Evolutionary conservation across 257 asterid species (phyloP), one percentile per base, ranked within the genome.

Genomic region (Solanum pimpinellifolium): DNA sequence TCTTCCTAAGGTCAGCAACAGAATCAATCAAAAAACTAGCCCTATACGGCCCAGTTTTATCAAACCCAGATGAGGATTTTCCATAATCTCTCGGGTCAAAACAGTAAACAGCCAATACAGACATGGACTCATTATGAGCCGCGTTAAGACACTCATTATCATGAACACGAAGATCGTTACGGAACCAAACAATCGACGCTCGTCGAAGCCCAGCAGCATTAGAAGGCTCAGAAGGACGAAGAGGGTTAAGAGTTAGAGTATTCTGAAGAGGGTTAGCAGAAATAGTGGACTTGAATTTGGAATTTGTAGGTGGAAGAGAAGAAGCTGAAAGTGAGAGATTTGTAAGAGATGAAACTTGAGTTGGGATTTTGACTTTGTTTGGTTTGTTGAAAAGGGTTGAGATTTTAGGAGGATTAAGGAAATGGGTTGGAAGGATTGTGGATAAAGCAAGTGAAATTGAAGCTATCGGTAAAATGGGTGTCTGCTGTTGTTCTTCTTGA

Each of bases 81-180:
- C 98, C 99, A 37, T 95, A 97, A 83, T 96, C 99, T 11, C 97
- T 87, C 1, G 99, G 99, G 95, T 97, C 99, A 88, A 97, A 97
- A 89, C 98, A 94, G 95, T 95, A 97, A 35, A 97, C 95, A 1
- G 99, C 98, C 60, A 97, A 92, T 3, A 97, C 95, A 4, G 99
- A 97, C 42, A 94, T 59, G 6, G 99, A 92, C 15, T 95, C 98
- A 87, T 93, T 92, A 92, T 95, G 92, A 59, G 99, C 99, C 2
- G 95, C 83, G 86, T 94, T 87, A 84, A 97, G 98, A 87, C 95
- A 93, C 85, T 96, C 99, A 68, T 97, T 97, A 90, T 97, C 99
- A 78, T 95, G 95, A 87, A 95, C 91, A 44, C 99, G 99, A 72
- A 97, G 98, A 89, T 97, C 99, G 90, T 97, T 97, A 18, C 99